Percentiles rank a stretch among this genome's conserved stretches.
These are phyloP conservation scores for Psidium friedrichsthalianum DNA, from an alignment of 345 rosid species.

Conservation along the genomic window DNA sequence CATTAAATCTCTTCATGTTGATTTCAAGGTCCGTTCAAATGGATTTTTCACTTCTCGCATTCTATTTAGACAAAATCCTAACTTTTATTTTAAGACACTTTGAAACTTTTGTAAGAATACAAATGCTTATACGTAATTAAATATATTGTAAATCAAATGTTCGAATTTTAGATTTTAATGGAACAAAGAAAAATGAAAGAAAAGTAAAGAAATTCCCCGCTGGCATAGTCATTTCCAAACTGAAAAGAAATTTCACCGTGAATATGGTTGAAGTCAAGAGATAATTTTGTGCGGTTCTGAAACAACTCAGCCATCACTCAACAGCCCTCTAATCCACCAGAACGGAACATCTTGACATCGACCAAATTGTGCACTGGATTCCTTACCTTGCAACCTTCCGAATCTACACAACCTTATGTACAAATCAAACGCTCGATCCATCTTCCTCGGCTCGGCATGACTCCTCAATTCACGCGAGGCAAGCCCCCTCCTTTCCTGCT, in stretches of 20 bases:
- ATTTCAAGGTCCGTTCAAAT: neutral
- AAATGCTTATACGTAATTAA: neutral
- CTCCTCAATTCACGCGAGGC: neutral
- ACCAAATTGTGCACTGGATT: neutral
- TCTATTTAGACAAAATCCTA: neutral
- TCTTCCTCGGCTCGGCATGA: neutral
- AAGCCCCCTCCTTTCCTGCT: neutral
- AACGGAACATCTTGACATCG: neutral
- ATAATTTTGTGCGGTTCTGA: neutral
- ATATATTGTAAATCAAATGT: neutral
- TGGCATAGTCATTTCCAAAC: too few relatives aligned
- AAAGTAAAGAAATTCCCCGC: neutral
- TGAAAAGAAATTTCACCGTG: too few relatives aligned
- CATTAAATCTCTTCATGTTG: neutral
- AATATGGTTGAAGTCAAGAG: neutral
- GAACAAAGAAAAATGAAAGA: neutral
- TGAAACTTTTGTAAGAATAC: neutral
- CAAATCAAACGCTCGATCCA: neutral
- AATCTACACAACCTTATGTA: neutral
- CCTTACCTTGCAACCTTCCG: neutral
- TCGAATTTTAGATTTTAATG: neutral
- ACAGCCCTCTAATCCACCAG: neutral
- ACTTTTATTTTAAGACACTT: neutral
- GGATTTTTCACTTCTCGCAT: neutral
- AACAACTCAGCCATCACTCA: neutral